These are phyloP conservation scores for Phoma sp. DNA, from an alignment of 2,329 filamentous ascomycete genomes.

Conservation along the genomic window DNA sequence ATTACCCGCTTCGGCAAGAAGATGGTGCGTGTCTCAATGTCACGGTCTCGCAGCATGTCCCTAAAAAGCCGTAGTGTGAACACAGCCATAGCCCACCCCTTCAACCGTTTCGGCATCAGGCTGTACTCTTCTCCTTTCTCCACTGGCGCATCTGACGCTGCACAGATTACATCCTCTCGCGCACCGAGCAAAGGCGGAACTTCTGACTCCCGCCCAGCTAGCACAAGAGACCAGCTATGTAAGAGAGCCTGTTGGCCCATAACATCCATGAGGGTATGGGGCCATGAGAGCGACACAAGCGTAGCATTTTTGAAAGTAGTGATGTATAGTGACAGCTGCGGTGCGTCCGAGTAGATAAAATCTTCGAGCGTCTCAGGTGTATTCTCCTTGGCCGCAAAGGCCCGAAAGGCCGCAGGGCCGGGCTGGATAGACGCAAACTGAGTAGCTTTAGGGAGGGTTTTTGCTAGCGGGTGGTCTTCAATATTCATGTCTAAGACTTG, in stretches of 20 bases:
- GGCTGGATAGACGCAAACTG: neutral
- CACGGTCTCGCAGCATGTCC: neutral
- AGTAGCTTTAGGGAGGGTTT: neutral
- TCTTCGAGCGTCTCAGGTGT: neutral
- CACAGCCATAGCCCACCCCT: neutral
- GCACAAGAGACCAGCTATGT: conserved; percentile 55
- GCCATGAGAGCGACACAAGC: neutral
- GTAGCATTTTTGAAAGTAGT: neutral
- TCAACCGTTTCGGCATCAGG: neutral
- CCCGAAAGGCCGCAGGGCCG: neutral
- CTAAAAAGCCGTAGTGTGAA: neutral
- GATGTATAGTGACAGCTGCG: neutral
- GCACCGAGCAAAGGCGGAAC: conserved; percentile 40
- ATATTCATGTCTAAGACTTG: neutral
- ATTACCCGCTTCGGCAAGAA: neutral
- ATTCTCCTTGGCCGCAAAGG: neutral
- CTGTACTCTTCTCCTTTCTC: neutral
- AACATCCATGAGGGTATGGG: conserved; percentile 58
- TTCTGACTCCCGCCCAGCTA: conserved; percentile 54
- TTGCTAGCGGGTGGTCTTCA: neutral
- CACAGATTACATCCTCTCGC: neutral
- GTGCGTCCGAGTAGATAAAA: neutral
- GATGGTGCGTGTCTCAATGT: neutral
- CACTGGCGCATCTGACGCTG: neutral
- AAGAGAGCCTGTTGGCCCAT: conserved; percentile 55